Conservation (phyloP, 1,284 basidiomycete genomes). For the Blastosporella zonata region DNA sequence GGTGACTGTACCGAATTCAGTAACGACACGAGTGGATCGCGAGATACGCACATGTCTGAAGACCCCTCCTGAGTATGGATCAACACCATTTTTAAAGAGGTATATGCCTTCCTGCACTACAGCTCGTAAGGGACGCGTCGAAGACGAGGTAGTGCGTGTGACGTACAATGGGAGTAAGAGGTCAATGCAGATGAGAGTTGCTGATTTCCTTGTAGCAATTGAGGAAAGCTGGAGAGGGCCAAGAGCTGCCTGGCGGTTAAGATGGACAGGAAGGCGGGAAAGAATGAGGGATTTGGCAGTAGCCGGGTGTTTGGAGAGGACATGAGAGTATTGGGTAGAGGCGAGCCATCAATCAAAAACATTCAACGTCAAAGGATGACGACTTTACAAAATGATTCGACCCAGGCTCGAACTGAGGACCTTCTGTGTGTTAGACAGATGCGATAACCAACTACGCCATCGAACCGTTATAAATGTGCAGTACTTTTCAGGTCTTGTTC, state of each 20-base stretch:
- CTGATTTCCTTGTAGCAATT: conserved; percentile 56
- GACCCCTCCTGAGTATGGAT: conserved; percentile 83
- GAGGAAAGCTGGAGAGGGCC: conserved; percentile 44
- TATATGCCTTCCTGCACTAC: conserved; percentile 87
- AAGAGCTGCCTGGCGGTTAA: conserved; percentile 46
- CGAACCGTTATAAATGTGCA: conserved; percentile 38
- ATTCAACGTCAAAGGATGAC: not conserved
- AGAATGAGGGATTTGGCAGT: conserved; percentile 6
- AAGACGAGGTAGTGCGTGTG: not conserved
- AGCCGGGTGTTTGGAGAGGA: conserved; percentile 5
- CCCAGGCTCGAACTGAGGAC: conserved; percentile 22
- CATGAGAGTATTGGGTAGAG: conserved; percentile 7
- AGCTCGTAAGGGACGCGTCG: conserved; percentile 1
- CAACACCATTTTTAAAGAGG: conserved; percentile 65
- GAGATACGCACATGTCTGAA: conserved; percentile 76
- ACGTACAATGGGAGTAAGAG: conserved; percentile 53
- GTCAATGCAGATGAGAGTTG: conserved; percentile 83
- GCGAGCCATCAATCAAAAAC: not conserved
- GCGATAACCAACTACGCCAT: conserved; percentile 82
- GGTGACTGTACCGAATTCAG: conserved; percentile 62
- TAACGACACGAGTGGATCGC: conserved; percentile 8
- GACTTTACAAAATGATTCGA: conserved; percentile 15
- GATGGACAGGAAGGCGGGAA: conserved; percentile 34
- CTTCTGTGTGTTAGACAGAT: conserved; percentile 46
- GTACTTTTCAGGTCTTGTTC: too few species aligned